These are phyloP conservation scores for Sporothrix humicola DNA, from an alignment of 2,329 filamentous ascomycete genomes.

Conservation along the genomic window DNA sequence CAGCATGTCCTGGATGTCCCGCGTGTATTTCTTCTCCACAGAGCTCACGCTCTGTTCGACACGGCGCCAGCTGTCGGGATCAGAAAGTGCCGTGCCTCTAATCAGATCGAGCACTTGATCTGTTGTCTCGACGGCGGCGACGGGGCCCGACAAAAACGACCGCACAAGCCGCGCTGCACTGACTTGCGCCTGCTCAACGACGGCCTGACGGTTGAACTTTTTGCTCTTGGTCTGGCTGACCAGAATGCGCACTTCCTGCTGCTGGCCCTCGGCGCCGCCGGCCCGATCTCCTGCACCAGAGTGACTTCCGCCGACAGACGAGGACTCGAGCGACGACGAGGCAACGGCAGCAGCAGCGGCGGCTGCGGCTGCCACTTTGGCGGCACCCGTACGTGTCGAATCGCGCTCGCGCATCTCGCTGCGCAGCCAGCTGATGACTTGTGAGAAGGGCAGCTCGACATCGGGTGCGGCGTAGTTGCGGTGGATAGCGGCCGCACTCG, in stretches of 20 bases:
- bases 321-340: constrained; percentile 41
- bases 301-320: constrained; percentile 37
- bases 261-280: constrained; percentile 27
- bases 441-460: constrained; percentile 72
- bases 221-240: constrained; percentile 83
- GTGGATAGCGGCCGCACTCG: constrained; percentile 5
- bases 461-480: constrained; percentile 73
- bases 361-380: constrained; percentile 34
- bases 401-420: constrained; percentile 74
- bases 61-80: constrained; percentile 81
- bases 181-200: constrained; percentile 77
- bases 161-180: constrained; percentile 68
- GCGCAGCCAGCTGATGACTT: constrained; percentile 80
- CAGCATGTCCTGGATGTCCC: constrained; percentile 81
- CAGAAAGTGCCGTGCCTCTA: constrained; percentile 73
- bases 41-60: constrained; percentile 79
- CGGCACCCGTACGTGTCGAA: constrained; percentile 38
- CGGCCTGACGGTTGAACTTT: constrained; percentile 85
- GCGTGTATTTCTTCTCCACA: constrained; percentile 79
- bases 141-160: constrained; percentile 75
- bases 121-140: constrained; percentile 85
- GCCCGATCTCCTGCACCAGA: constrained; percentile 32
- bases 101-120: constrained; percentile 82
- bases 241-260: constrained; percentile 83
- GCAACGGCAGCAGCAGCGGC: constrained; percentile 36